Evolutionary conservation across 106 monocot genomes (phyloP).

Genomic region (Narthecium ossifragum): DNA sequence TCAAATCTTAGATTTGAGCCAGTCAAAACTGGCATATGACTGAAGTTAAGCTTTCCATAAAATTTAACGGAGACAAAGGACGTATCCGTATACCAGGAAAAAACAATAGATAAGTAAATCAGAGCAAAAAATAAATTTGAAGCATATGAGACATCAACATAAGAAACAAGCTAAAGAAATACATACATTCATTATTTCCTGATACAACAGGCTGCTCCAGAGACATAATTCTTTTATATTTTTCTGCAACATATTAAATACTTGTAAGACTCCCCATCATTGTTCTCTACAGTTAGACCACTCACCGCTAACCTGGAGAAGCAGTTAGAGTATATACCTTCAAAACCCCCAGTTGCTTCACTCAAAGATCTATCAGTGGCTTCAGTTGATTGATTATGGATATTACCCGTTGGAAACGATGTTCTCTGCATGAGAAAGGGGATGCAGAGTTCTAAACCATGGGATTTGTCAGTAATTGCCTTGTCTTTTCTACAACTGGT

Average conservation of each 20-base stretch:
- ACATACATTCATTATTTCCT: conserved; percentile 30
- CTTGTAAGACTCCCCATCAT: conserved; percentile 8
- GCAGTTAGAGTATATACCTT: conserved; percentile 17
- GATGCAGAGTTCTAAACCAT: conserved; percentile 5
- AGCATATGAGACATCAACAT: too few relatives aligned
- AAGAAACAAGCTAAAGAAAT: conserved; percentile 6
- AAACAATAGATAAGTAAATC: too few relatives aligned
- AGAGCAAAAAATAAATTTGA: too few relatives aligned
- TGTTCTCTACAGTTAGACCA: conserved; percentile 12
- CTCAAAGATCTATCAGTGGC: conserved; percentile 14
- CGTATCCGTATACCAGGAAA: too few relatives aligned
- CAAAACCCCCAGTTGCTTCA: conserved; percentile 4
- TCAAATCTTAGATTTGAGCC: too few relatives aligned
- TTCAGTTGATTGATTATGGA: conserved; percentile 13
- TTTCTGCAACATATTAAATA: conserved; percentile 26
- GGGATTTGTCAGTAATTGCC: conserved; percentile 1
- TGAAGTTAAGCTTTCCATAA: too few relatives aligned
- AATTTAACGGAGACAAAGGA: too few relatives aligned
- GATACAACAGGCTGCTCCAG: conserved; percentile 24
- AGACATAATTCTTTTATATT: conserved; percentile 35
- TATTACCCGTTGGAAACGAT: conserved; percentile 18
- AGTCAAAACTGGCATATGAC: too few relatives aligned
- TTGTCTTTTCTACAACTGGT: conserved; percentile 15
- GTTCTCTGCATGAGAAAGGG: conserved; percentile 9
- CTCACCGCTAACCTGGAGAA: conserved; percentile 5